Percentiles rank a stretch among this genome's conserved stretches.
Conservation (phyloP, 345 rosid genomes). For the Salix arbutifolia region DNA sequence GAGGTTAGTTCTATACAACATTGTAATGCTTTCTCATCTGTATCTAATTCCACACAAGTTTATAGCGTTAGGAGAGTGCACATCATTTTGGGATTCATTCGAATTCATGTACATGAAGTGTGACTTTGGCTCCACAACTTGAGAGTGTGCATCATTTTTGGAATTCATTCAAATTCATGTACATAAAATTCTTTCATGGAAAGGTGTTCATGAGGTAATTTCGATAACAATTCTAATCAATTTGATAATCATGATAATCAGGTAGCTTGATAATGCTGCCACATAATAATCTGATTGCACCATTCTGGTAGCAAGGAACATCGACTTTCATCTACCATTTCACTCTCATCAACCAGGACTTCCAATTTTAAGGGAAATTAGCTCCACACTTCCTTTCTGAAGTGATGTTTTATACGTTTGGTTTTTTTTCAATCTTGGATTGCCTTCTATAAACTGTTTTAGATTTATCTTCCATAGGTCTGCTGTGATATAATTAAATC, state of each 20-base stretch:
- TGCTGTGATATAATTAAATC: background rate
- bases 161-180: background rate
- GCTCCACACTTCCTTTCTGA: background rate
- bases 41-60: background rate
- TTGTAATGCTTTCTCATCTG: background rate
- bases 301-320: background rate
- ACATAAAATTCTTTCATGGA: background rate
- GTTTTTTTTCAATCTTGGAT: background rate
- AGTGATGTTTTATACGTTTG: background rate
- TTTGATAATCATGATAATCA: too few species aligned
- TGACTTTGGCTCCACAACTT: background rate
- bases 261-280: background rate
- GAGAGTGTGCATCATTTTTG: background rate
- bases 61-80: background rate
- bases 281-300: constrained; percentile 6
- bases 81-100: background rate
- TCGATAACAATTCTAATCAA: too few species aligned
- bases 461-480: background rate
- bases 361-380: background rate
- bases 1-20: constrained; percentile 3
- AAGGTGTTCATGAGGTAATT: background rate
- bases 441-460: background rate
- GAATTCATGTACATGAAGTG: background rate
- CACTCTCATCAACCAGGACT: background rate
- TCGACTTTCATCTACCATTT: background rate